Evolutionary conservation across 768 basidiomycete genomes (phyloP).

Genomic region (Erythrobasidium yunnanense): DNA sequence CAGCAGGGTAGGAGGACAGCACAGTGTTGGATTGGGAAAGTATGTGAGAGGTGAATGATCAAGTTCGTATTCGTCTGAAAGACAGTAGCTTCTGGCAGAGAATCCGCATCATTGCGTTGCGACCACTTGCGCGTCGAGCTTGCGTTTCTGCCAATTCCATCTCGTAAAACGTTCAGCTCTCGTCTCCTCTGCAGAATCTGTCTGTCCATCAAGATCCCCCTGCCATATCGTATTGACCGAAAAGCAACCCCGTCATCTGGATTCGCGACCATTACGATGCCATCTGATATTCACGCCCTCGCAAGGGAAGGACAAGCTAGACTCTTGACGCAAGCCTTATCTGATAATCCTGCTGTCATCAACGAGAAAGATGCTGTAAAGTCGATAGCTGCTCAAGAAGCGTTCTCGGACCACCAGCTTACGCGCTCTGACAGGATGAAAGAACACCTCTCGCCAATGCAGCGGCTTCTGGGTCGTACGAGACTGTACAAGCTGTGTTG

Average conservation of each 20-base stretch:
- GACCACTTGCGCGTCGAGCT: no score
- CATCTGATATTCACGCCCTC: neutral
- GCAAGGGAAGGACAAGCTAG: neutral
- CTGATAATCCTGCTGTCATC: neutral
- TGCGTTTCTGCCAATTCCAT: no score
- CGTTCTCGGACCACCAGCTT: neutral
- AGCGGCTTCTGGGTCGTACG: constrained; percentile 18
- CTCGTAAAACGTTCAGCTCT: no score
- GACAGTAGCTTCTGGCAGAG: no score
- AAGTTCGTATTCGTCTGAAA: no score
- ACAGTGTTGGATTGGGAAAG: no score
- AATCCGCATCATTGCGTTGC: no score
- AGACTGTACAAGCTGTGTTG: constrained; percentile 15
- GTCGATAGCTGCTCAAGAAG: neutral
- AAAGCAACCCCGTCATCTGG: neutral
- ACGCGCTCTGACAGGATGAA: neutral
- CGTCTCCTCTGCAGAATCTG: no score
- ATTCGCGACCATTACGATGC: neutral
- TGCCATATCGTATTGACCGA: neutral
- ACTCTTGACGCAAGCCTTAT: constrained; percentile 5
- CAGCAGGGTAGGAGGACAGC: no score
- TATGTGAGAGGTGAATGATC: no score
- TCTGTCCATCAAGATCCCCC: neutral
- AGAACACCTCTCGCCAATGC: constrained; percentile 17
- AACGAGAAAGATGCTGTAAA: constrained; percentile 10